Evolutionary conservation across 257 asterid genomes (phyloP), one percentile per base, ranked within the genome.

Genomic region (Misopates orontium): DNA sequence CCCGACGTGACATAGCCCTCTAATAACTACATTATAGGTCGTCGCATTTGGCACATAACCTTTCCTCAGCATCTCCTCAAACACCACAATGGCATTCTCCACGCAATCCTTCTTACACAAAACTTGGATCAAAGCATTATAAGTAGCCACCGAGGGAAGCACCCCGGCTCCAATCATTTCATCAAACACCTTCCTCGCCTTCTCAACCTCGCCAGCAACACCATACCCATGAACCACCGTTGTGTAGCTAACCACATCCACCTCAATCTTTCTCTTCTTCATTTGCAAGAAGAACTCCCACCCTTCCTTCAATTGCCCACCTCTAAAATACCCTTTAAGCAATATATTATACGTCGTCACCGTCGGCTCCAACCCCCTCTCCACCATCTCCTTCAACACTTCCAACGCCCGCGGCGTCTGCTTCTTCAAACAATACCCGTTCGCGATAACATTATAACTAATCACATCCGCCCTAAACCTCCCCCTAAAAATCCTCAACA

Each of bases 181-280:
- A 69, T 71, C 67, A 49, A 94, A 86, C 74, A 90, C 77, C 70
- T 79, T 86, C 36, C 69, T 82, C 7, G 99, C 88, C 73, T 73
- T 84, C 69, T 72, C 82, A 65, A 90, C 88, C 68, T 86, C 95
- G 11, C 99, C 99, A 0, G 71, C 73, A 21, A 85, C 89, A 62
- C 99, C 99, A 74, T 86, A 71, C 31, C 97, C 97, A 32, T 94
- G 96, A 75, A 90, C 87, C 65, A 90, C 55, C 14, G 95, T 94
- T 14, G 99, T 94, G 75, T 87, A 94, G 67, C 92, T 90, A 45
- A 94, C 89, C 57, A 83, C 95, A 71, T 94, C 99, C 62, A 90
- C 76, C 72, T 77, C 91, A 41, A 87, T 69, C 64, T 86, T 86
- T 50, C 97, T 78, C 75, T 76, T 87, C 82, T 84, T 94, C 99